phyloP scores from a whole-genome alignment of 805 yeast species.

The Wickerhamomyces strasburgensis region DNA sequence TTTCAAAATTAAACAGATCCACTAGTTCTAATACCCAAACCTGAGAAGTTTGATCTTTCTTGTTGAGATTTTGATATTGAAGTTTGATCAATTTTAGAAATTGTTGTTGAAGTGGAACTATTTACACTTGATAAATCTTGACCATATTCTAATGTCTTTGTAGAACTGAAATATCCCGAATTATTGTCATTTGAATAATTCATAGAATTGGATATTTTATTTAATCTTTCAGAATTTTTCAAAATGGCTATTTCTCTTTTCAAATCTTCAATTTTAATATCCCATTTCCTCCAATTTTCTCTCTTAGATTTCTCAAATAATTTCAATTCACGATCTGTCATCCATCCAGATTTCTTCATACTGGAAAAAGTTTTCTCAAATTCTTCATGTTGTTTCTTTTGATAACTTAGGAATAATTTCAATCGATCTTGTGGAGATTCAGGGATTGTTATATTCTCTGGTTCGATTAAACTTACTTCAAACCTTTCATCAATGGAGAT shows the following conservation, averaged over 20 bases:
- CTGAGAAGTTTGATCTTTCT: too few species aligned
- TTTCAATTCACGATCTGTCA: slow-evolving; percentile 17
- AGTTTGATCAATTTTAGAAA: too few species aligned
- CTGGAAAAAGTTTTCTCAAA: slow-evolving; percentile 15
- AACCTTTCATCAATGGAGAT: slow-evolving; percentile 22
- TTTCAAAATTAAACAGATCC: too few species aligned
- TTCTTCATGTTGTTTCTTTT: slow-evolving; percentile 17
- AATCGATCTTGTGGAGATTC: slow-evolving; percentile 16
- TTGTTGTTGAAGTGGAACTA: too few species aligned
- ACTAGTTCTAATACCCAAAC: too few species aligned
- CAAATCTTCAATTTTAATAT: slow-evolving; percentile 14
- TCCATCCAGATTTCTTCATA: slow-evolving; percentile 23
- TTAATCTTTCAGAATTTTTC: not conserved
- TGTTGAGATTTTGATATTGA: too few species aligned
- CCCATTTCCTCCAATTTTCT: slow-evolving; percentile 24
- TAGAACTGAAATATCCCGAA: not conserved
- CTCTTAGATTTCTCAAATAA: slow-evolving; percentile 16
- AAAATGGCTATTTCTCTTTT: slow-evolving; percentile 3
- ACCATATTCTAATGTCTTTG: not conserved
- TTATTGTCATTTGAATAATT: not conserved
- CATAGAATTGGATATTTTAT: too few species aligned
- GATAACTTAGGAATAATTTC: slow-evolving; percentile 16
- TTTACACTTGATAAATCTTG: too few species aligned
- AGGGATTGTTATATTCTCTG: slow-evolving; percentile 9
- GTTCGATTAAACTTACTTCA: slow-evolving; percentile 20